phyloP scores from a whole-genome alignment of 129 eudicot species.

The Flaveria linearis region DNA sequence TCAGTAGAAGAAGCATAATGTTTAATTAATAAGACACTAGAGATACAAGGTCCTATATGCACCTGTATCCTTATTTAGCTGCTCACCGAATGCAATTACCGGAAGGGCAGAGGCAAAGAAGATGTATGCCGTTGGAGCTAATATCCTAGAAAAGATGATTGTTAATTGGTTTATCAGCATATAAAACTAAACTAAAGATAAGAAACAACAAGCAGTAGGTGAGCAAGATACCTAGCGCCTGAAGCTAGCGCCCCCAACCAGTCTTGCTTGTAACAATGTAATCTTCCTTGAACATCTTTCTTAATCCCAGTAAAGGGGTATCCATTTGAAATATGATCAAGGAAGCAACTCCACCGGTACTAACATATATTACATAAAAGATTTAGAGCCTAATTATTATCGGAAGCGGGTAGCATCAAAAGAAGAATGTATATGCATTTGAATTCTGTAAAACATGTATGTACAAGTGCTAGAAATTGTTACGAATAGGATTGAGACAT shows the following conservation, averaged over 20 bases:
- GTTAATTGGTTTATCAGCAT: not conserved
- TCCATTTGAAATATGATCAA: constrained; percentile 42
- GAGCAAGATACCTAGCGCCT: constrained; percentile 58
- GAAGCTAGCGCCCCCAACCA: constrained; percentile 59
- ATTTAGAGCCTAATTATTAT: not conserved
- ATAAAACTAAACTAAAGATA: not conserved
- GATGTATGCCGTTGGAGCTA: constrained; percentile 85
- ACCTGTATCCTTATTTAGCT: constrained; percentile 86
- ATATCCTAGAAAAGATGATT: constrained; percentile 45
- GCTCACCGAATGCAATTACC: constrained; percentile 95
- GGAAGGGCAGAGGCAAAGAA: constrained; percentile 96
- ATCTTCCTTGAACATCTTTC: constrained; percentile 65
- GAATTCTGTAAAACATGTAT: too few species aligned
- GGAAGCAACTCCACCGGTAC: not conserved
- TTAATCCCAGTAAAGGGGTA: constrained; percentile 61
- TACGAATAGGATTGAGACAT: too few species aligned
- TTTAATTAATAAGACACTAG: not conserved
- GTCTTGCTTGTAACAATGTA: constrained; percentile 65
- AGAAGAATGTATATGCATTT: too few species aligned
- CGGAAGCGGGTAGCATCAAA: too few species aligned
- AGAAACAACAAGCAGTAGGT: not conserved
- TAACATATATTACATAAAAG: not conserved
- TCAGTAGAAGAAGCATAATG: constrained; percentile 2
- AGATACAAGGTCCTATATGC: not conserved
- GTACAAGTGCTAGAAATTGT: too few species aligned